Percentiles rank a stretch among this genome's conserved stretches.
Conservation (phyloP, 176 grass and related monocot species). For the Themeda triandra region DNA sequence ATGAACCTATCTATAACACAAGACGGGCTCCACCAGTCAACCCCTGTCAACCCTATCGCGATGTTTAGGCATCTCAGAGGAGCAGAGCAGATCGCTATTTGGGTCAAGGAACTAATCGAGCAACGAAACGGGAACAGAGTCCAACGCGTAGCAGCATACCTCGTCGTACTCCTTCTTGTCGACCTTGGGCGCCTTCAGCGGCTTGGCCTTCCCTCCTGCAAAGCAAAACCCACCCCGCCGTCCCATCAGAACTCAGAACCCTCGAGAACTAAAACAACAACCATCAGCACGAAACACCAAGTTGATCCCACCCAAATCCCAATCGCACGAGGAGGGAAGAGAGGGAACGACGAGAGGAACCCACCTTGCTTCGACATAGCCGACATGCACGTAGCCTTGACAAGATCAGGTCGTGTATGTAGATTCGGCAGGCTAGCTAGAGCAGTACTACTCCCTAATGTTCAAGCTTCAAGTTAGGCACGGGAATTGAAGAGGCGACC, state of each 20-base stretch:
- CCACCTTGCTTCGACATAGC: slow-evolving; percentile 59
- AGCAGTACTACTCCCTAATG: too few species aligned
- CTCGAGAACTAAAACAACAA: not conserved
- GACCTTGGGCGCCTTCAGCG: slow-evolving; percentile 63
- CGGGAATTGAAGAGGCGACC: too few species aligned
- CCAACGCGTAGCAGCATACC: slow-evolving; percentile 20
- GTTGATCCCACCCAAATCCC: not conserved
- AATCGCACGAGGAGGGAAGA: fast-evolving
- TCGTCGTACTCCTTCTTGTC: slow-evolving; percentile 79
- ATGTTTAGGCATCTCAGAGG: not conserved
- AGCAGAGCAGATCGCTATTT: not conserved
- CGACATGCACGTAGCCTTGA: too few species aligned
- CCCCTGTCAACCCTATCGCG: not conserved
- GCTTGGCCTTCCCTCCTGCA: slow-evolving; percentile 80
- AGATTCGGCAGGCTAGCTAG: too few species aligned
- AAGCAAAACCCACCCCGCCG: not conserved
- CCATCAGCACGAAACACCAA: not conserved
- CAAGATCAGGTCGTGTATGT: too few species aligned
- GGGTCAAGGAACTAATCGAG: not conserved
- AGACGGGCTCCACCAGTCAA: not conserved
- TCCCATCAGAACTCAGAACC: too few species aligned
- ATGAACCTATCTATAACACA: not conserved
- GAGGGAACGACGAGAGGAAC: not conserved
- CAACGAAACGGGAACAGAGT: not conserved
- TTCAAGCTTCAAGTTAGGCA: too few species aligned